Evolutionary conservation across 495 filamentous ascomycete species (phyloP).

Genomic region (Annulohypoxylon nitens): DNA sequence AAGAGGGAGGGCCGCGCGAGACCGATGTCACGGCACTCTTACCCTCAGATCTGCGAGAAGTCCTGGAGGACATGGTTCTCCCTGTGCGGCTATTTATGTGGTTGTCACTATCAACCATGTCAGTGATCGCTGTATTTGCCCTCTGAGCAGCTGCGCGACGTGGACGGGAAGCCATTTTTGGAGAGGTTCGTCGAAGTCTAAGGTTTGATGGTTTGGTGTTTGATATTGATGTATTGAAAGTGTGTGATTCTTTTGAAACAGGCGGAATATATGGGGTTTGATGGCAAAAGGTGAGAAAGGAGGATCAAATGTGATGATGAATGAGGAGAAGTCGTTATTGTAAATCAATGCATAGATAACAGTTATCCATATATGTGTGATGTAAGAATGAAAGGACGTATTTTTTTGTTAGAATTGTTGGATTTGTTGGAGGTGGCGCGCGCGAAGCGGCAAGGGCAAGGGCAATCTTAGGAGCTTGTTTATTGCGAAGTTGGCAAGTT

Average conservation of each 20-base stretch:
- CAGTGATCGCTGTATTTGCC: slow-evolving; percentile 63
- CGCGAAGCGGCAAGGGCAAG: slow-evolving; percentile 35
- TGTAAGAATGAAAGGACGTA: slow-evolving; percentile 4
- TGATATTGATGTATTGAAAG: background rate
- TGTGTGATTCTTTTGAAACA: slow-evolving; percentile 15
- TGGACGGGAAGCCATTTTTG: slow-evolving; percentile 58
- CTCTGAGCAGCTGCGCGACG: slow-evolving; percentile 63
- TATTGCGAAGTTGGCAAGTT: slow-evolving; percentile 40
- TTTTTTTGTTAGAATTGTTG: slow-evolving; percentile 13
- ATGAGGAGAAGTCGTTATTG: slow-evolving; percentile 17
- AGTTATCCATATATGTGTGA: slow-evolving; percentile 8
- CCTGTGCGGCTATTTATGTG: slow-evolving; percentile 53
- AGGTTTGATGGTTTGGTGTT: slow-evolving; percentile 3
- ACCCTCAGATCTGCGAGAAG: slow-evolving; percentile 62
- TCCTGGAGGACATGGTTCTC: slow-evolving; percentile 63
- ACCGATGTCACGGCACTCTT: slow-evolving; percentile 62
- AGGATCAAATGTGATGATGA: slow-evolving; percentile 21
- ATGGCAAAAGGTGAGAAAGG: slow-evolving; percentile 14
- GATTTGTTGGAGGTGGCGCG: slow-evolving; percentile 38
- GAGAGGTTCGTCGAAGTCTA: background rate
- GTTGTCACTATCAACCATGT: slow-evolving; percentile 65
- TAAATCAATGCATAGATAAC: slow-evolving; percentile 22
- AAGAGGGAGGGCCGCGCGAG: slow-evolving; percentile 67
- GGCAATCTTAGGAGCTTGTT: slow-evolving; percentile 1
- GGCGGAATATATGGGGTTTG: slow-evolving; percentile 3